A percentile compares a stretch with the other conserved stretches of the same genome.
These are phyloP conservation scores for Xylaria sp. DNA, from an alignment of 2,329 filamentous ascomycete genomes.

Conservation along the genomic window DNA sequence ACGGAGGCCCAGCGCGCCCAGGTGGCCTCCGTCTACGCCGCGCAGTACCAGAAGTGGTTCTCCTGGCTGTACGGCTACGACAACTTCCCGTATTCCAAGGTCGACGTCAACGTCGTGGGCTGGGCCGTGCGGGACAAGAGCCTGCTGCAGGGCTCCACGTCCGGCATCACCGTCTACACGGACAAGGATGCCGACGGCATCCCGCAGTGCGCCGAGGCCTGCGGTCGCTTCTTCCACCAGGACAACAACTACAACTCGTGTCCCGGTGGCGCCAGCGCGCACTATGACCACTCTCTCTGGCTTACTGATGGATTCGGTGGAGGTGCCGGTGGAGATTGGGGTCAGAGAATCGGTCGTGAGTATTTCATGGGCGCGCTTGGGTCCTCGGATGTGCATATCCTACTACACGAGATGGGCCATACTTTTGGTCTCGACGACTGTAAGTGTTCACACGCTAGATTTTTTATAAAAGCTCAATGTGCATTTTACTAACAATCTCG, in stretches of 20 bases:
- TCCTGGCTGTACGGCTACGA: conserved; percentile 23
- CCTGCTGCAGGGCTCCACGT: conserved; percentile 21
- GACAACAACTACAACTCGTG: conserved; percentile 18
- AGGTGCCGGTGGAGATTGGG: conserved; percentile 21
- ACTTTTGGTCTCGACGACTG: conserved; percentile 25
- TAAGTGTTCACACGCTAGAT: background rate
- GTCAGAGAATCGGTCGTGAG: conserved; percentile 21
- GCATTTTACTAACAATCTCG: conserved; percentile 6
- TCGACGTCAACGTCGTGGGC: conserved; percentile 22
- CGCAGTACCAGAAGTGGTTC: conserved; percentile 28
- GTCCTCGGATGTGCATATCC: conserved; percentile 1
- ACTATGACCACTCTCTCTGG: conserved; percentile 21
- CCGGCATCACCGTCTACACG: conserved; percentile 21
- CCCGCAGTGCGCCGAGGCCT: conserved; percentile 19
- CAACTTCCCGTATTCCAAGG: conserved; percentile 17
- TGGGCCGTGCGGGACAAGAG: conserved; percentile 12
- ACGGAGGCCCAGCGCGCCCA: conserved; percentile 21
- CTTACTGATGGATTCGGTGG: conserved; percentile 19
- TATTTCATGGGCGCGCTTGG: conserved; percentile 20
- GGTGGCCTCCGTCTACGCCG: conserved; percentile 21
- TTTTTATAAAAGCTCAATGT: background rate
- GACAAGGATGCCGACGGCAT: conserved; percentile 14
- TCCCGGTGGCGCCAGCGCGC: background rate
- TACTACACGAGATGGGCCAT: conserved; percentile 26
- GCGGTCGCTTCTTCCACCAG: conserved; percentile 29